A percentile compares a stretch with the other conserved stretches of the same genome.
Conservation (phyloP, 2,329 filamentous ascomycete genomes). For the Neophaeococcomyces aloes region DNA sequence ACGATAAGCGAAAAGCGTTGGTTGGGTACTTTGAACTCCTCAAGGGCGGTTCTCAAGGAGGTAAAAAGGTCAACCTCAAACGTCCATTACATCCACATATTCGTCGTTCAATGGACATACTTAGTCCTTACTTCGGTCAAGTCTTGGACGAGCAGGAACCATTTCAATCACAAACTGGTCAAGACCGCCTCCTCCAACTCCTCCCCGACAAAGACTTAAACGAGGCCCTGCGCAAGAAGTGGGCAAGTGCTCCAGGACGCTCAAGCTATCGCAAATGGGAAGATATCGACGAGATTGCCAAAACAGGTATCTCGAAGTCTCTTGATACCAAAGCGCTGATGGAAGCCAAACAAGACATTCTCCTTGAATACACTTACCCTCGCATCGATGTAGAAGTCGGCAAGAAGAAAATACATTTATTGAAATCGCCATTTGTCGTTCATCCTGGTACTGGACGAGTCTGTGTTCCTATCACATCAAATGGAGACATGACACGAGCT, state of each 20-base stretch:
- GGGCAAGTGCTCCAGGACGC: constrained; percentile 72
- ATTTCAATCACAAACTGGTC: constrained; percentile 59
- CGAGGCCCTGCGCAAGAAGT: constrained; percentile 75
- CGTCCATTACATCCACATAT: constrained; percentile 86
- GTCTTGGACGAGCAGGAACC: constrained; percentile 80
- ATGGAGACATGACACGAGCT: constrained; percentile 35
- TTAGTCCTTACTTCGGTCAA: constrained; percentile 78
- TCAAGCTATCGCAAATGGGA: constrained; percentile 77
- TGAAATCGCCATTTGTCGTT: constrained; percentile 93
- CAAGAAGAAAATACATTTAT: constrained; percentile 95
- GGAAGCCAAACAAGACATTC: constrained; percentile 89
- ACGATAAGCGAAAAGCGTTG: constrained; percentile 72
- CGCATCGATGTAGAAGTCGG: constrained; percentile 93
- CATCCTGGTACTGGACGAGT: constrained; percentile 90
- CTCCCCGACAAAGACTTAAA: constrained; percentile 71
- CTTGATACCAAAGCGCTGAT: constrained; percentile 65
- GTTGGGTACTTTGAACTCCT: constrained; percentile 84
- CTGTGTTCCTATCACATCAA: constrained; percentile 83
- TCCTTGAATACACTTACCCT: constrained; percentile 95
- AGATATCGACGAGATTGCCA: constrained; percentile 80
- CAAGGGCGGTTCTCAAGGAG: constrained; percentile 73
- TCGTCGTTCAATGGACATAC: constrained; percentile 69
- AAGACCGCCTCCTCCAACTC: constrained; percentile 68
- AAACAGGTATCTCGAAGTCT: constrained; percentile 58
- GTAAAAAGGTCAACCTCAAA: constrained; percentile 74